Evolutionary conservation across 106 monocot species (phyloP).

Genomic region (Hemerocallis citrina): DNA sequence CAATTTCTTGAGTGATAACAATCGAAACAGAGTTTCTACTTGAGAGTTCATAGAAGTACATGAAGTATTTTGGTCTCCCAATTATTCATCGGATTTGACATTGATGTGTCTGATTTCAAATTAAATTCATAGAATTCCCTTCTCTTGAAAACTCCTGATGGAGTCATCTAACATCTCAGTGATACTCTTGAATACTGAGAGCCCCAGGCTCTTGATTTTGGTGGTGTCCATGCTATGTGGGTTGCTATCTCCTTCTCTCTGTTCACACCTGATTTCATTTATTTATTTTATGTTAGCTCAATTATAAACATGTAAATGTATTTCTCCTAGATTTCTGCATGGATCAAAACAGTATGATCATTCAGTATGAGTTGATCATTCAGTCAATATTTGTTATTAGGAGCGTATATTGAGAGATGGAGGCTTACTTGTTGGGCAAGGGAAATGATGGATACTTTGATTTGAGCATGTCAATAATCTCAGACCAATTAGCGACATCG

Average conservation of each 20-base stretch:
- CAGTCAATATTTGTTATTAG: no score
- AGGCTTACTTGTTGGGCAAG: constrained; percentile 32
- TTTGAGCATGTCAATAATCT: constrained; percentile 53
- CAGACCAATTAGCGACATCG: constrained; percentile 53
- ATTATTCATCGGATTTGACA: no score
- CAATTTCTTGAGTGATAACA: no score
- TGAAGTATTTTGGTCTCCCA: no score
- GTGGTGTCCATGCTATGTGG: constrained; percentile 66
- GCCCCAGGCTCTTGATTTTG: constrained; percentile 49
- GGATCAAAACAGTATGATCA: no score
- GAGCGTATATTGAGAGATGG: neutral
- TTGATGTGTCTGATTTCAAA: no score
- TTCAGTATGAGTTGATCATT: no score
- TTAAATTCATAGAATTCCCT: constrained; percentile 50
- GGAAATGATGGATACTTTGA: constrained; percentile 39
- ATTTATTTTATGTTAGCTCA: neutral
- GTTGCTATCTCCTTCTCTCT: constrained; percentile 40
- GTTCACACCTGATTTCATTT: constrained; percentile 32
- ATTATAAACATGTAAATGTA: no score
- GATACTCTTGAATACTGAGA: constrained; percentile 27
- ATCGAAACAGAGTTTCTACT: no score
- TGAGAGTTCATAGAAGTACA: no score
- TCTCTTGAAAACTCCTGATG: constrained; percentile 58
- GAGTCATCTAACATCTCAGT: constrained; percentile 77
- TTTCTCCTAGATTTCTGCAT: no score